phyloP scores from a whole-genome alignment of 495 filamentous ascomycete species.

The Xeromyces bisporus region DNA sequence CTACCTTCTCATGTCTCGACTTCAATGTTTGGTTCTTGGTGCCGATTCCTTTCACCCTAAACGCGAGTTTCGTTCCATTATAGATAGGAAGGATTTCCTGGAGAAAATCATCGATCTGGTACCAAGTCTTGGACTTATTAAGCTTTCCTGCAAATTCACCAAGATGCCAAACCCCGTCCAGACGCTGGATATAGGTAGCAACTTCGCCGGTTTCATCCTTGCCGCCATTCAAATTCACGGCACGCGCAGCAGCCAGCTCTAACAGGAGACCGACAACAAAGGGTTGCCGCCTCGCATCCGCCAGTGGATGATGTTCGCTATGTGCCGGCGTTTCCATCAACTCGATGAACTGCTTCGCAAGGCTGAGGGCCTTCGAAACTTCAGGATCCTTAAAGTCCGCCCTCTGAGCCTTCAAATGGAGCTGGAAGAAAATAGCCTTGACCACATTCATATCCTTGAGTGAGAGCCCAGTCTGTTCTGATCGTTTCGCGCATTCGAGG shows the following conservation, averaged over 20 bases:
- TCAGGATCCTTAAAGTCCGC: constrained; percentile 24
- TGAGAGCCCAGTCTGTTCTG: constrained; percentile 30
- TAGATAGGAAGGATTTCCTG: constrained; percentile 16
- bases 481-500: constrained; percentile 34
- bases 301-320: constrained; percentile 4
- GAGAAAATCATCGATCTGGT: constrained; percentile 7
- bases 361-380: constrained; percentile 18
- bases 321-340: constrained; percentile 35
- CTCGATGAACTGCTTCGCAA: constrained; percentile 31
- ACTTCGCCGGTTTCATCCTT: constrained; percentile 19
- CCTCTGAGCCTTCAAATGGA: constrained; percentile 31
- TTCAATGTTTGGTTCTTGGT: constrained; percentile 6
- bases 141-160: constrained; percentile 10
- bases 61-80: constrained; percentile 16
- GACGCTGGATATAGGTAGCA: constrained; percentile 18
- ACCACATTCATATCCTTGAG: constrained; percentile 26
- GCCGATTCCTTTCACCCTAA: constrained; percentile 8
- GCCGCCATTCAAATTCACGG: constrained; percentile 13
- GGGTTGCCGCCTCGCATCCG: constrained; percentile 21
- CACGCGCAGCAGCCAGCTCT: constrained; percentile 26
- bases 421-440: constrained; percentile 28
- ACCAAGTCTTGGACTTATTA: constrained; percentile 5
- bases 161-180: constrained; percentile 15
- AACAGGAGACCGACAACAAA: constrained; percentile 27
- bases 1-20: constrained; percentile 7